Base-by-base conservation (phyloP, 2,329 filamentous ascomycete genomes). In the Curvularia hawaiiensis region DNA sequence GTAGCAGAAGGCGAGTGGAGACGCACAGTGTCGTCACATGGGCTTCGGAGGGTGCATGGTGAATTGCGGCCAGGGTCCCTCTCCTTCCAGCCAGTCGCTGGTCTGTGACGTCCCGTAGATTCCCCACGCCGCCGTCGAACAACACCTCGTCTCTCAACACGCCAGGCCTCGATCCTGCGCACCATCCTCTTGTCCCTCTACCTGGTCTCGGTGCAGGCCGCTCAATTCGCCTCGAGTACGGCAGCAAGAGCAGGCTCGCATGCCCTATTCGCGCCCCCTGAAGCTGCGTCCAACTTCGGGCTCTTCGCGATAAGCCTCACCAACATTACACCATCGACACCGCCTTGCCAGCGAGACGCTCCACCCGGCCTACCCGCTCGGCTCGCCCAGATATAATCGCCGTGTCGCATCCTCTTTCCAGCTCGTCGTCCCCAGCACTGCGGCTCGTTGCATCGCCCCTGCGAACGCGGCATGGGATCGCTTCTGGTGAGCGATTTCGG, bases 401-500 rank as follows among this genome's bases (percentile, higher is more conserved):
- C 55, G 62, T 53, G 59, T 55, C 64, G 57, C 57, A 57, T 45
- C 46, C 59, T 53, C 52, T 54, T 53, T 53, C 31, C 28, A 26
- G 38, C 39, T 18, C 48, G 48, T 41, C 60, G 54, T 49, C 16
- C 47, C 43, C 18, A 44, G 43, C 28, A 48, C 53, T 16, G 44
- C 40, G 59, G 51, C 38, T 53, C 40, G 48, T 49, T 59, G 48
- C 55, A 26, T 54, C 41, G 54, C 54, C 57, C 56, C 56, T 65
- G 68, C 61, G 52, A 63, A 63, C 69, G 77, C 77, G 84, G 80
- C 75, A 87, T 87, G 85, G 83, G 83, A 80, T 85, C 84, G 74
- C 77, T 86, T 67, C 79, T 86, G 71, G 77, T 86, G 69, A 81
- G 80, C 79, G 91, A 94, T 81, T 88, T 88, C 80, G 86, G 88